Base-by-base conservation (phyloP, 768 basidiomycete species). In the Rhodotorula paludigena region DNA sequence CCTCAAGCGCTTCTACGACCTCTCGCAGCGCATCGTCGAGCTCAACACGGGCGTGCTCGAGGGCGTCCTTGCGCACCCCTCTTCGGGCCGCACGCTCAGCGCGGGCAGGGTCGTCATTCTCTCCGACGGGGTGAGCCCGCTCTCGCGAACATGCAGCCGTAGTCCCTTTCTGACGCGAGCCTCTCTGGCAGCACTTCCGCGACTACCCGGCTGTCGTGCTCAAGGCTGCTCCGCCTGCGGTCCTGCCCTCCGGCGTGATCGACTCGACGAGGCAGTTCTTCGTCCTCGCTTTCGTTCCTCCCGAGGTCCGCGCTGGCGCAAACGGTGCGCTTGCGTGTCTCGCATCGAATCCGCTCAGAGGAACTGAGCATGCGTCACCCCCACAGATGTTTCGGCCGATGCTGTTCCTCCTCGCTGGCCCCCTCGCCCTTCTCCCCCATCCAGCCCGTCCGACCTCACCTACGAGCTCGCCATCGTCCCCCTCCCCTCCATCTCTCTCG, bases 51-150 rank as follows among this genome's bases (percentile, higher is more conserved):
- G 78, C 41, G 78, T 96, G 28, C 74, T 92, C 53, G 78, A 81
- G 21, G 82, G 86, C 76, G 88, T 86, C 2, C 77, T 83, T 3
- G 76, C 77, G 28, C 83, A 87, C 64, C 82, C 83, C 35, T 85
- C 86, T 68, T 89, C 88, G 7, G 80, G 80, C 23, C 92, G 89
- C 79, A 78, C 84, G 10, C 78, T 98, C 53, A 77, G 80, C 23
- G 75, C 85, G 0, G 94, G 94, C 6, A 83, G 96, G 60, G 85
- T 97, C 28, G 85, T 98, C 5, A 78, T 98, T 42, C 80, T 99
- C 42, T 85, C 86, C 55, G 87, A 97, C 76, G 83, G 84, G 45
- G 94, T 96, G 78, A 74, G 86, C 8, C 15, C 25, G 45, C 60
- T 8, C 23, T 21, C 30, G 39, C 52, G 35, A n/a, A 5, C 23